Evolutionary conservation across 257 asterid species (phyloP).

Genomic region (Fraxinus quadrangulata): DNA sequence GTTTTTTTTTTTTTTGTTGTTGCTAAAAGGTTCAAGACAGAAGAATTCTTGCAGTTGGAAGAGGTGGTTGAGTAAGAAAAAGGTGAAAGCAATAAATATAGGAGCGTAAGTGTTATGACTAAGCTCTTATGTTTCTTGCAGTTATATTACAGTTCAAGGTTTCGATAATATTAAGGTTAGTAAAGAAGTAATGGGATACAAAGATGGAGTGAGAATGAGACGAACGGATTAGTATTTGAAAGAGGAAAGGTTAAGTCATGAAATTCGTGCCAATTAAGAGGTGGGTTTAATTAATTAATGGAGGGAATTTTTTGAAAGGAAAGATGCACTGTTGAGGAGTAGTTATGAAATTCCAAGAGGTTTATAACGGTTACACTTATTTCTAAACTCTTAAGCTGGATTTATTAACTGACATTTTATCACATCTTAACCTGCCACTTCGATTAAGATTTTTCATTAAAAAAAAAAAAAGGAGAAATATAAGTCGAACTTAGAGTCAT

Average conservation of each 20-base stretch:
- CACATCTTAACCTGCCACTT: not conserved
- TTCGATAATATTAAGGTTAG: not conserved
- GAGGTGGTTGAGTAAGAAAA: conserved; percentile 22
- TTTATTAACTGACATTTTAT: not conserved
- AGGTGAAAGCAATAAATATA: conserved; percentile 41
- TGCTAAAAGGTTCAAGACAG: not conserved
- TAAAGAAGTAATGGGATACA: conserved; percentile 18
- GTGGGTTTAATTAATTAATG: not conserved
- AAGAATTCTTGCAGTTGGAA: conserved; percentile 1
- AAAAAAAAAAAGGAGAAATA: not conserved
- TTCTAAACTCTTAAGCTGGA: not conserved
- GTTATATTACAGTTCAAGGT: not conserved
- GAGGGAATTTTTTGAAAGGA: conserved; percentile 15
- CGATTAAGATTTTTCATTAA: not conserved
- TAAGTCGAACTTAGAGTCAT: not conserved
- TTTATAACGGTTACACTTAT: conserved; percentile 10
- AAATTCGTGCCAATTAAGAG: conserved; percentile 23
- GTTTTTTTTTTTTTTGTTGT: not conserved
- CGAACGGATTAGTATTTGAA: not conserved
- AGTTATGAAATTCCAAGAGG: conserved; percentile 36
- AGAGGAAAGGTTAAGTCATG: conserved; percentile 32
- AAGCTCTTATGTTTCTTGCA: not conserved
- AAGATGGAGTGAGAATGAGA: conserved; percentile 16
- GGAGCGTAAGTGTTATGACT: conserved; percentile 33
- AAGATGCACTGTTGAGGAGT: conserved; percentile 43